Conservation (phyloP, 495 filamentous ascomycete species). For the Cercophora samala region DNA sequence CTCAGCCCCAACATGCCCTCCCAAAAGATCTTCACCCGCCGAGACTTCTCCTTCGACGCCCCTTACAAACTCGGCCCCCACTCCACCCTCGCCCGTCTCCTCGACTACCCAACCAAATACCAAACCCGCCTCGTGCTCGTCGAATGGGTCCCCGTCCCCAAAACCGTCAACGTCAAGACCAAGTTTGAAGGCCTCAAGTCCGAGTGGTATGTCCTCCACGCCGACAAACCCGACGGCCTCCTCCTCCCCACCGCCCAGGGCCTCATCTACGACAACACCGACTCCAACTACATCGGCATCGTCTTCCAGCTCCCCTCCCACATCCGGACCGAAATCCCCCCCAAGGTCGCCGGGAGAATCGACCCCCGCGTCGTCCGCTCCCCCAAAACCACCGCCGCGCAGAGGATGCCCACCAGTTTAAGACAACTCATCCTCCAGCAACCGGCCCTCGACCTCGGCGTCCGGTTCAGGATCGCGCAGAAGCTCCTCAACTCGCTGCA, state of each 20-base stretch:
- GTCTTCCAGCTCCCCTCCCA: constrained; percentile 18
- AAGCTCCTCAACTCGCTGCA: constrained; percentile 14
- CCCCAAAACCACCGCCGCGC: constrained; percentile 15
- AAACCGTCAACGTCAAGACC: neutral
- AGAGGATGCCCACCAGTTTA: constrained; percentile 18
- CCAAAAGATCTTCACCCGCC: constrained; percentile 15
- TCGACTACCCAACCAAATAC: constrained; percentile 18
- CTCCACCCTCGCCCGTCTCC: constrained; percentile 15
- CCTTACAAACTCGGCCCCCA: constrained; percentile 14
- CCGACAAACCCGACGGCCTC: constrained; percentile 14
- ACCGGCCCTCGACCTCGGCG: constrained; percentile 7
- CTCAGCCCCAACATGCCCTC: constrained; percentile 4
- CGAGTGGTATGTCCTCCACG: constrained; percentile 16
- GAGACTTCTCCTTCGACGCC: constrained; percentile 15
- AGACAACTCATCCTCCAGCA: constrained; percentile 11
- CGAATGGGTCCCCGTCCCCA: constrained; percentile 8
- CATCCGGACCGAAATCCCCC: constrained; percentile 13
- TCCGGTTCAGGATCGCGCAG: constrained; percentile 17
- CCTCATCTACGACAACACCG: constrained; percentile 11
- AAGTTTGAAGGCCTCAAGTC: constrained; percentile 14
- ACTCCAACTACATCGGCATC: constrained; percentile 12
- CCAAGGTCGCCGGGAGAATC: constrained; percentile 1
- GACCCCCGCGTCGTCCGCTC: constrained; percentile 10
- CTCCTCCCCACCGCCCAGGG: constrained; percentile 12
- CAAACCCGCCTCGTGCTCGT: constrained; percentile 17